Conservation (phyloP, 176 grass and related monocot genomes). For the Secale cereale region DNA sequence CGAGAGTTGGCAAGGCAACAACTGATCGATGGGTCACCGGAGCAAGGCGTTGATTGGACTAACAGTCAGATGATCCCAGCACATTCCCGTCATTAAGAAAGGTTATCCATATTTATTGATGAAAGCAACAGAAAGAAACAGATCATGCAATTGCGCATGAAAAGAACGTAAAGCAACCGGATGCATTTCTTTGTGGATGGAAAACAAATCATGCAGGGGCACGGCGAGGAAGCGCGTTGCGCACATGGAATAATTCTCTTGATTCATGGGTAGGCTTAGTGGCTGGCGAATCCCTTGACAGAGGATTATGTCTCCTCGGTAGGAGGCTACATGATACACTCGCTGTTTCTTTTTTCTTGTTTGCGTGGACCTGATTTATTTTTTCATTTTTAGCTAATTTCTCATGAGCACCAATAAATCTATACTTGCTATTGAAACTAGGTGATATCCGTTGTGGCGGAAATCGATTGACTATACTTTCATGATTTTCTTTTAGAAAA, state of each 20-base stretch:
- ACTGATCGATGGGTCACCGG: not conserved
- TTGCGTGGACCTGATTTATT: not conserved
- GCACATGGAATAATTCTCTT: not conserved
- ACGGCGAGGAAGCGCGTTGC: not conserved
- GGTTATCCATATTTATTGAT: not conserved
- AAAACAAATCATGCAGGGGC: not conserved
- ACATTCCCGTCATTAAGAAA: not conserved
- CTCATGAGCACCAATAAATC: too few species aligned
- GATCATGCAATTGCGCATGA: not conserved
- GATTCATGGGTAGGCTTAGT: constrained; percentile 7
- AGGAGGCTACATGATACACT: not conserved
- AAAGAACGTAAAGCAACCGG: not conserved
- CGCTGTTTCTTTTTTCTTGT: not conserved
- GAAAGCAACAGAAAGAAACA: constrained; percentile 10
- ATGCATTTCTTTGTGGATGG: not conserved
- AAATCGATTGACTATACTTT: too few species aligned
- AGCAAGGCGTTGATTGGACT: constrained; percentile 7
- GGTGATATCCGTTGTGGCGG: too few species aligned
- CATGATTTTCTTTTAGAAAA: too few species aligned
- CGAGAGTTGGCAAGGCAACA: not conserved
- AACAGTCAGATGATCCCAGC: not conserved
- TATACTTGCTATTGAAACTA: too few species aligned
- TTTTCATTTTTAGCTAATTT: too few species aligned
- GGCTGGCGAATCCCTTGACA: constrained; percentile 25
- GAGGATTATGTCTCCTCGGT: constrained; percentile 20